These are phyloP conservation scores for Pinus tabuliformis DNA, from an alignment of 75 land plant species.

Conservation along the genomic window DNA sequence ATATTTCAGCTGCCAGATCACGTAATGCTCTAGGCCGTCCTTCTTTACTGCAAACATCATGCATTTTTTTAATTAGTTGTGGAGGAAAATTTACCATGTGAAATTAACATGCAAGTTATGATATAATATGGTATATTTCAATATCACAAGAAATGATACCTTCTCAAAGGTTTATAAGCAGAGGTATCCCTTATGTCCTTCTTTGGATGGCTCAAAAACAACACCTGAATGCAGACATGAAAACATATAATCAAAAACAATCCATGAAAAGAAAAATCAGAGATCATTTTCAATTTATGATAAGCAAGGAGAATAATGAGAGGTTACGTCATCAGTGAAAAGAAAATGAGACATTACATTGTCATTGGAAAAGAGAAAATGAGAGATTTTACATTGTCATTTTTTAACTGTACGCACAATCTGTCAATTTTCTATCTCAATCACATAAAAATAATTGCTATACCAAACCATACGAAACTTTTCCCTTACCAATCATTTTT, in stretches of 20 bases:
- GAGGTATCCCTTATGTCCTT: conserved; percentile 77
- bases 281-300: not conserved
- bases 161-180: conserved; percentile 59
- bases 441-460: no score
- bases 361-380: not conserved
- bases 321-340: not conserved
- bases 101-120: not conserved
- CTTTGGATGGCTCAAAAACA: conserved; percentile 86
- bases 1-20: conserved; percentile 66
- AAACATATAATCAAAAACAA: not conserved
- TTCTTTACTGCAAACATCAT: conserved; percentile 23
- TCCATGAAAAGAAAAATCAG: not conserved
- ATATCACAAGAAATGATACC: conserved; percentile 30
- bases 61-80: not conserved
- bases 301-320: not conserved
- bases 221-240: conserved; percentile 33
- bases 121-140: not conserved
- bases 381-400: no score
- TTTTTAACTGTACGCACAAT: not conserved
- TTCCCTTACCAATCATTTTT: no score
- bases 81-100: not conserved
- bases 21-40: conserved; percentile 64
- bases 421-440: no score
- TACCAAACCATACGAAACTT: no score
- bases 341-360: no score